Percentiles rank a stretch among this genome's conserved stretches.
Conservation (phyloP, 2,329 filamentous ascomycete species). For the Hirsutella thompsonii region DNA sequence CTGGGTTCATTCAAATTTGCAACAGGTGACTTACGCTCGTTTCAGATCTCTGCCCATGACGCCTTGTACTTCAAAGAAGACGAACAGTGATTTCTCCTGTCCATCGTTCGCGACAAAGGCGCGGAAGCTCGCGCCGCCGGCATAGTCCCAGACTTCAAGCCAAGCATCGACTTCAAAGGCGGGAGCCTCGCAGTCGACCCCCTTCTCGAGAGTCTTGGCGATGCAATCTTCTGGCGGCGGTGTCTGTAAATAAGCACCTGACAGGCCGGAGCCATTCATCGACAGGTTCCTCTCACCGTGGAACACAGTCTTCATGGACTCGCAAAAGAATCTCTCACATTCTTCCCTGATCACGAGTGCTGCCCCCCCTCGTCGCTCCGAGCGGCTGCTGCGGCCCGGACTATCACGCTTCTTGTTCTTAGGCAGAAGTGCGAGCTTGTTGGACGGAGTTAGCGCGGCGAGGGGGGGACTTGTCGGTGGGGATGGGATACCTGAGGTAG, state of each 20-base stretch:
- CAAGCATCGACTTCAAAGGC: constrained; percentile 41
- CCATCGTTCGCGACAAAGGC: constrained; percentile 67
- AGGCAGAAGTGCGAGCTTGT: constrained; percentile 52
- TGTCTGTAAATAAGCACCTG: constrained; percentile 53
- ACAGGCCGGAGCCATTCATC: constrained; percentile 72
- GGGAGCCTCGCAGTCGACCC: constrained; percentile 12
- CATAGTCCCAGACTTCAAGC: constrained; percentile 78
- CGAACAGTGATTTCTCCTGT: constrained; percentile 64
- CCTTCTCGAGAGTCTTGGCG: constrained; percentile 20
- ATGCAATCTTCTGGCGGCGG: constrained; percentile 37
- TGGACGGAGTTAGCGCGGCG: constrained; percentile 56
- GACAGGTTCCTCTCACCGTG: constrained; percentile 82
- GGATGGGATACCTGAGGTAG: constrained; percentile 70
- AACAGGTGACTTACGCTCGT: constrained; percentile 54
- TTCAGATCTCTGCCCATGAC: constrained; percentile 69
- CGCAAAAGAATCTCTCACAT: constrained; percentile 99
- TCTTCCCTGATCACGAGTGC: constrained; percentile 94
- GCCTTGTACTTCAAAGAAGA: constrained; percentile 66
- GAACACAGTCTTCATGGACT: constrained; percentile 87
- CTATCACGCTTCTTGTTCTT: constrained; percentile 36
- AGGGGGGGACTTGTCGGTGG: constrained; percentile 83
- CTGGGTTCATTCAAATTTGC: background rate
- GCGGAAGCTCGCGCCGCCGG: constrained; percentile 70
- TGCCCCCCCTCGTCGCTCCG: constrained; percentile 71
- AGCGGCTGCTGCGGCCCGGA: constrained; percentile 21